Evolutionary conservation across 1,284 basidiomycete species (phyloP).

Genomic region (Trichosporon sp.): DNA sequence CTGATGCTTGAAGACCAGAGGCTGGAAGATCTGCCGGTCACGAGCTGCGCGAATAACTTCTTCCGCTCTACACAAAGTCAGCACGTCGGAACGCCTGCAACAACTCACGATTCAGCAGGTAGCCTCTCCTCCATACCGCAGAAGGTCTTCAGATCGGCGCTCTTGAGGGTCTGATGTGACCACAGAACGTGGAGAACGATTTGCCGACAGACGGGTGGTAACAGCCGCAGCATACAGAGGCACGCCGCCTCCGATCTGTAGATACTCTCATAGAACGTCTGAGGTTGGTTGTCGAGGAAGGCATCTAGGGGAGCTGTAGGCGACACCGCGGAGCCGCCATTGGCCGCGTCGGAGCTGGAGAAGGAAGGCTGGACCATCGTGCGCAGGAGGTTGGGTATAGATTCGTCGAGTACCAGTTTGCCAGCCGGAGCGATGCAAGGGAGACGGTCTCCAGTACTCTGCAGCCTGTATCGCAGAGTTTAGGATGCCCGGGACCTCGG

Average conservation of each 20-base stretch:
- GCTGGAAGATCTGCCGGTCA: conserved; percentile 72
- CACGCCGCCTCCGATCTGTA: conserved; percentile 90
- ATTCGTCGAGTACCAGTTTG: neutral
- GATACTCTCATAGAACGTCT: conserved; percentile 77
- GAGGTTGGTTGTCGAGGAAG: conserved; percentile 84
- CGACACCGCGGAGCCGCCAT: conserved; percentile 29
- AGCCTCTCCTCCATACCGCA: conserved; percentile 63
- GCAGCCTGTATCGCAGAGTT: neutral
- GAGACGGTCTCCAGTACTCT: neutral
- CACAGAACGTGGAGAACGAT: conserved; percentile 89
- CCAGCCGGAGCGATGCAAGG: neutral
- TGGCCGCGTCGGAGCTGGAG: conserved; percentile 35
- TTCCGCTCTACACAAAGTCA: conserved; percentile 63
- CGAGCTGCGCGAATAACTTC: conserved; percentile 68
- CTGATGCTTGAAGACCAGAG: conserved; percentile 47
- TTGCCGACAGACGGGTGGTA: conserved; percentile 84
- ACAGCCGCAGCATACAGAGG: conserved; percentile 86
- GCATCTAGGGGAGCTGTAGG: conserved; percentile 58
- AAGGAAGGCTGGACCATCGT: conserved; percentile 52
- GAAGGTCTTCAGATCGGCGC: conserved; percentile 78
- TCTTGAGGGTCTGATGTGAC: conserved; percentile 75
- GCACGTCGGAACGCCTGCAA: neutral
- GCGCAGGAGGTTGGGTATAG: neutral
- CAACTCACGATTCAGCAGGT: conserved; percentile 37
- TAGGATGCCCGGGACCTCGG: neutral